Evolutionary conservation across 495 filamentous ascomycete species (phyloP).

Genomic region (Corynascus novoguineensis): DNA sequence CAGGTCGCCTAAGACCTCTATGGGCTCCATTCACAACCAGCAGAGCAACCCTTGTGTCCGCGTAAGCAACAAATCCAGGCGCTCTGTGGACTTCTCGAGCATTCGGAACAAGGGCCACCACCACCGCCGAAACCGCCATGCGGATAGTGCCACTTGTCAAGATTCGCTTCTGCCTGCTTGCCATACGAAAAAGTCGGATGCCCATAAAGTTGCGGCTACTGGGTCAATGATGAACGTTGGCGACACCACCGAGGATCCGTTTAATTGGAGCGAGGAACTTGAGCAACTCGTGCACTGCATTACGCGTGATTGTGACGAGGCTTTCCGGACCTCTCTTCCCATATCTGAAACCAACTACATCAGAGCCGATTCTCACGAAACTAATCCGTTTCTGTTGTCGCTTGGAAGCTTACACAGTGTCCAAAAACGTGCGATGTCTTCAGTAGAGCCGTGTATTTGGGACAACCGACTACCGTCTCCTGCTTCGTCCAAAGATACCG

Average conservation of each 20-base stretch:
- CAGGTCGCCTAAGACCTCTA: constrained; percentile 41
- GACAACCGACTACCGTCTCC: constrained; percentile 45
- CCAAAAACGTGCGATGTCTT: not conserved
- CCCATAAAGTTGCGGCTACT: not conserved
- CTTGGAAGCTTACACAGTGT: constrained; percentile 12
- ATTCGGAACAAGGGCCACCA: constrained; percentile 28
- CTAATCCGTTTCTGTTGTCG: constrained; percentile 27
- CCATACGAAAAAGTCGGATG: constrained; percentile 5
- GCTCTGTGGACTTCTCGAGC: constrained; percentile 72
- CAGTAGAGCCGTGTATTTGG: constrained; percentile 19
- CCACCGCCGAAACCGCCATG: constrained; percentile 15
- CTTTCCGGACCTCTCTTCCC: constrained; percentile 70
- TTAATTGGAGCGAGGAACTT: constrained; percentile 46
- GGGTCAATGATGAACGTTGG: constrained; percentile 19
- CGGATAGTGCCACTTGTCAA: constrained; percentile 20
- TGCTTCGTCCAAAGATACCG: constrained; percentile 47
- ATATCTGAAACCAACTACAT: constrained; percentile 33
- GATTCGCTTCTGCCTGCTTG: constrained; percentile 16
- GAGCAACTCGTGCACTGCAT: constrained; percentile 44
- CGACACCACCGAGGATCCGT: constrained; percentile 18
- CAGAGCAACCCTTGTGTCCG: constrained; percentile 44
- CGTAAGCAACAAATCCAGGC: constrained; percentile 59
- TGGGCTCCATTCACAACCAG: constrained; percentile 57
- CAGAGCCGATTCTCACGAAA: constrained; percentile 16
- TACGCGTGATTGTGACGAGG: constrained; percentile 57